Evolutionary conservation across 371 early-diverging fungal species (phyloP), one percentile per base, ranked within the genome.

Genomic region (Mortierella sp.): DNA sequence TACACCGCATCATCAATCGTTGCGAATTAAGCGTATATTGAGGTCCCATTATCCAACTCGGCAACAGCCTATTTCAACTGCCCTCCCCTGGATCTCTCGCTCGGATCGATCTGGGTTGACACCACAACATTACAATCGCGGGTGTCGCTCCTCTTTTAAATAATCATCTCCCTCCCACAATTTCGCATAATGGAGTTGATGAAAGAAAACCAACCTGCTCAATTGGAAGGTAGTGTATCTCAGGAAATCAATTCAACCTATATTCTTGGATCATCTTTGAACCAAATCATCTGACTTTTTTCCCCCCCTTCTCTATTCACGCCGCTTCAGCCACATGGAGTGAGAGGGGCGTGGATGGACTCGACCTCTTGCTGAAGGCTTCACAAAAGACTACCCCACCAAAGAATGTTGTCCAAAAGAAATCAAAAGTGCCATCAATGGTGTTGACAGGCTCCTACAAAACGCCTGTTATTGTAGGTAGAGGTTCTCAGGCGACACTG

Each of bases 401-500:
- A n/a, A 68, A 70, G 26, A 49, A 61, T 12, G 10, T 52, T 16
- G 63, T n/a, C 5, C 54, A 54, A 14, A 78, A 70, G 57, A 75
- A 73, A 45, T 37, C 70, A 26, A 68, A 66, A 28, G 45, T 43
- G 8, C 83, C 83, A 5, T 45, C 73, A 12, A 73, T 81, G 77
- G 78, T 84, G 10, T 70, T 88, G 40, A 83, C 78, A 0, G 90
- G 88, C 11, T 83, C 85, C 30, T 80, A 84, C 47, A 80, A 85
- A n/a, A 83, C 85, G 18, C 68, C 80, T 10, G 83, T 90, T 16
- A 87, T 87, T 37, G 76, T 91, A 10, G 91, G 91, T 5, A 83
- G 91, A 78, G 90, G 91, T 26, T 86, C 88, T 24, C 83, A 86
- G 22, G 86, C 86, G 10, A 89, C 88, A 10, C 64, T 89, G 64